Evolutionary conservation across 2,329 filamentous ascomycete species (phyloP).

Genomic region (Hirsutella minnesotensis): DNA sequence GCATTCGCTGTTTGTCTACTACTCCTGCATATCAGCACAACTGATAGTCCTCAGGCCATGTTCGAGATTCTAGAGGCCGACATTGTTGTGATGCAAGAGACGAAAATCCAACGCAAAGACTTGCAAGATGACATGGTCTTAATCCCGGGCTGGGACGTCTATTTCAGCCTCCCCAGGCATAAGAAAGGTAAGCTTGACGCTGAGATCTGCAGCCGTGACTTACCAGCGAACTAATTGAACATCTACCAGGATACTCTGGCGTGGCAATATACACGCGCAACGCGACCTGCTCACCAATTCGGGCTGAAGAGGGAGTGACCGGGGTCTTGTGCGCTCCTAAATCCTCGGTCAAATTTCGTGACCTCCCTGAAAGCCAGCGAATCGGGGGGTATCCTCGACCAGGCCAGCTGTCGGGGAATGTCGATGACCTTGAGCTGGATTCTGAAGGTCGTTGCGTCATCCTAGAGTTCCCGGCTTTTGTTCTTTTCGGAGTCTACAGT

Average conservation of each 20-base stretch:
- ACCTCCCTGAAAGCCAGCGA: conserved; percentile 59
- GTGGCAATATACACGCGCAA: conserved; percentile 94
- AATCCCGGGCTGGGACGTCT: conserved; percentile 90
- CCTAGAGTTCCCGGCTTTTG: conserved; percentile 88
- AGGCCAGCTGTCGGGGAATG: conserved; percentile 48
- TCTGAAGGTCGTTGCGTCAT: conserved; percentile 86
- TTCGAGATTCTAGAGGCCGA: conserved; percentile 88
- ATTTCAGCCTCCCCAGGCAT: conserved; percentile 82
- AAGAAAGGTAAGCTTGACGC: conserved; percentile 78
- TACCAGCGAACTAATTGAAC: background rate
- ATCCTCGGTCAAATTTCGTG: conserved; percentile 57
- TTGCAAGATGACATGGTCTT: conserved; percentile 91
- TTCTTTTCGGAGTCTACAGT: conserved; percentile 84
- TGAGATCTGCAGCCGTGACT: too few relatives aligned
- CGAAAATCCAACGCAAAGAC: conserved; percentile 91
- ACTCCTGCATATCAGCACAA: background rate
- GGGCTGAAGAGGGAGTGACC: conserved; percentile 87
- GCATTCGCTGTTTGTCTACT: background rate
- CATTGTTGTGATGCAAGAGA: conserved; percentile 89
- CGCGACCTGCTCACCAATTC: conserved; percentile 70
- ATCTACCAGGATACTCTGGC: conserved; percentile 68
- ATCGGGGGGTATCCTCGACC: conserved; percentile 80
- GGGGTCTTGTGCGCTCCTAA: conserved; percentile 67
- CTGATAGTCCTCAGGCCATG: conserved; percentile 53
- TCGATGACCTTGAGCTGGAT: conserved; percentile 67